phyloP scores from a whole-genome alignment of 257 asterid species.

The Capsicum pubescens region DNA sequence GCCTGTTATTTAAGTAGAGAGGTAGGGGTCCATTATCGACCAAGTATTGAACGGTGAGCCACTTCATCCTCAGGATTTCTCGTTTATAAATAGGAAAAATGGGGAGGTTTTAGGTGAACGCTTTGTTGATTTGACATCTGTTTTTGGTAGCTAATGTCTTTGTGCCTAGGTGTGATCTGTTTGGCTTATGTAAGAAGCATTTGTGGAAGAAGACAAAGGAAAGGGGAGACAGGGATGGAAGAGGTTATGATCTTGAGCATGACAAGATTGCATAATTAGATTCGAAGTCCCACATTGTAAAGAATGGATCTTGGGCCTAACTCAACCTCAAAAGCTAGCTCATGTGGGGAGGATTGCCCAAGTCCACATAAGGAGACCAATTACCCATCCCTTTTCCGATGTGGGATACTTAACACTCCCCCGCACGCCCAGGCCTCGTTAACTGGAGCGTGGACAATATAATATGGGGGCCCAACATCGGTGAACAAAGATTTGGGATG shows the following conservation, averaged over 20 bases:
- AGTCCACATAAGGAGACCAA: no score
- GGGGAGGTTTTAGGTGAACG: background rate
- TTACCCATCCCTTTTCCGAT: no score
- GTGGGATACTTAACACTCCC: no score
- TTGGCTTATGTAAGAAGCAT: background rate
- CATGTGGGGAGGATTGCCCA: no score
- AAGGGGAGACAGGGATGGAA: background rate
- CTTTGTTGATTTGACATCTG: background rate
- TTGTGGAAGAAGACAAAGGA: background rate
- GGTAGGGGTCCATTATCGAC: background rate
- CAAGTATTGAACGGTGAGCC: background rate
- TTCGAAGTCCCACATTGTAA: background rate
- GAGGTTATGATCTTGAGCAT: background rate
- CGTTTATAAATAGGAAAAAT: background rate
- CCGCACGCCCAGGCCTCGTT: no score
- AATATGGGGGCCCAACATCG: no score
- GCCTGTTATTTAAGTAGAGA: background rate
- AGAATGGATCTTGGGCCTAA: no score
- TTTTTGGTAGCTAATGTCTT: background rate
- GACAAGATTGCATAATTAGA: background rate
- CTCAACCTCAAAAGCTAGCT: no score
- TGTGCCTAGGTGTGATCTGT: background rate
- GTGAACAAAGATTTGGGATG: no score
- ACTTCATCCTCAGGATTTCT: background rate
- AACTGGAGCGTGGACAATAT: no score